Evolutionary conservation across 148 eudicot species (phyloP), one percentile per base, ranked within the genome.

Genomic region (Limonium bicolor): DNA sequence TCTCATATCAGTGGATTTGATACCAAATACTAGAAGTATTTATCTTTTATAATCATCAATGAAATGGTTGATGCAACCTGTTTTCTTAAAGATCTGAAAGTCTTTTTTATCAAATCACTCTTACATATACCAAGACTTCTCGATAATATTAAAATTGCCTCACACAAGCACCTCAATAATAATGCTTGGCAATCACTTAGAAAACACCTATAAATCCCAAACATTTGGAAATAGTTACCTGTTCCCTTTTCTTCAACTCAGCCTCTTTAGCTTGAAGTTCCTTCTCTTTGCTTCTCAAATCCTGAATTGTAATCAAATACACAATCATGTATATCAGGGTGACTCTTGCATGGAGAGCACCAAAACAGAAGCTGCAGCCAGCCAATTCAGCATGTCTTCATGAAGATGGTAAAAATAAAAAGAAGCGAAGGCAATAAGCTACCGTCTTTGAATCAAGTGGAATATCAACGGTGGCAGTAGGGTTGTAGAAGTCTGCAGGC

Each of bases 211-310:
- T 32, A 7, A 20, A 55, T 46, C 2, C 22, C n/a, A n/a, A n/a
- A n/a, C n/a, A n/a, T n/a, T n/a, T n/a, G 20, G 5, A 39, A 6
- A 19, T 61, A 50, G 1, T 26, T 67, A 87, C 96, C 94, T 82
- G 76, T 48, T 87, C 96, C 66, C 96, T 67, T 67, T 51, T 76
- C 49, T 47, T 79, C 69, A 87, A 59, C 53, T 87, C 96, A 39
- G 80, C 69, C 67, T 87, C 96, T 63, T 70, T 82, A 15, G 94
- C 86, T 62, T 80, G 74, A 53, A 87, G 78, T 63, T 87, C 96
- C 62, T 61, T 87, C 56, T 82, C 94, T 74, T 65, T 87, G 65
- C 68, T 76, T 57, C 70, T 87, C 51, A 87, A 67, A 71, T 82
- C 94, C 94, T 82, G 42, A 15, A 56, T 27, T 12, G 13, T 19